These are phyloP conservation scores for Comarum palustre DNA, from an alignment of 306 rosid genomes.

Conservation along the genomic window DNA sequence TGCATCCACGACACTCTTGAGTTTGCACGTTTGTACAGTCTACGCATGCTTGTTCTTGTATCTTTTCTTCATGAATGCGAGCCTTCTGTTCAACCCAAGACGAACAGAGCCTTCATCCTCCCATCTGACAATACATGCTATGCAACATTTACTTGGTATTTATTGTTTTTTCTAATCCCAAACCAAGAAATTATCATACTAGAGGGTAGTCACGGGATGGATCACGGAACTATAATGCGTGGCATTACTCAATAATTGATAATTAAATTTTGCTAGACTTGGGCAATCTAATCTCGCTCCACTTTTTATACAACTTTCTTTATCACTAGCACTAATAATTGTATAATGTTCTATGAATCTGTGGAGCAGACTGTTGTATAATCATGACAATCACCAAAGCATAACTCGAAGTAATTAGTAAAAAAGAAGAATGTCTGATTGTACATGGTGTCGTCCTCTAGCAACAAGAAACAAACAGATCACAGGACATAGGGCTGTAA, in stretches of 20 bases:
- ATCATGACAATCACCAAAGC: not conserved
- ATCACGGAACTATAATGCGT: not conserved
- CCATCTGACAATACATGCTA: not conserved
- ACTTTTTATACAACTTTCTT: too few relatives aligned
- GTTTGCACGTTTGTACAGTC: not conserved
- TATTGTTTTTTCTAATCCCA: too few relatives aligned
- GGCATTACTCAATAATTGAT: not conserved
- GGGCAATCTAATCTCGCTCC: not conserved
- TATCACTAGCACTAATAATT: too few relatives aligned
- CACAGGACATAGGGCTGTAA: not conserved
- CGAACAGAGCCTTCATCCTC: not conserved
- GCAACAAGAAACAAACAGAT: not conserved
- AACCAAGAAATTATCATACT: not conserved
- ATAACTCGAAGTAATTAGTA: not conserved
- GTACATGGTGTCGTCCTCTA: not conserved
- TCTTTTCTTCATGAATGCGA: not conserved
- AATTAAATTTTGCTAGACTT: not conserved
- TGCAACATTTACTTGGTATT: not conserved
- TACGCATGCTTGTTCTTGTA: too few relatives aligned
- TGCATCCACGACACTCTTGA: not conserved
- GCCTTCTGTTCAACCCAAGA: not conserved
- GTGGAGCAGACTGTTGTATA: too few relatives aligned
- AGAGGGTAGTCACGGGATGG: not conserved
- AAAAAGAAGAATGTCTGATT: too few relatives aligned
- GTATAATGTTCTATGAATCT: not conserved